Evolutionary conservation across 2,329 filamentous ascomycete genomes (phyloP).

Genomic region (Arthrinium phaeospermum): DNA sequence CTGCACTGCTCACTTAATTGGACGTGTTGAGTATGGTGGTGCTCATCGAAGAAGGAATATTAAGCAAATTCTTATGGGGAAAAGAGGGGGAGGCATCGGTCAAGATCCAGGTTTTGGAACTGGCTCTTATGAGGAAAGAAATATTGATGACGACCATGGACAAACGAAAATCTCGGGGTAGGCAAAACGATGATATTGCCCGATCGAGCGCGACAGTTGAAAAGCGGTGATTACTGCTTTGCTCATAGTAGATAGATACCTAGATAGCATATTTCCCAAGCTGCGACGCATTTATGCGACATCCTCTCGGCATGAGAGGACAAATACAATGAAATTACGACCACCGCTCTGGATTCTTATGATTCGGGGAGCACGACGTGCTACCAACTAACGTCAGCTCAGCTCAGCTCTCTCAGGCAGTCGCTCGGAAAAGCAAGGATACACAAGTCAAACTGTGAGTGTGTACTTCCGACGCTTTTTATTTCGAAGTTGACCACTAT

Average conservation of each 20-base stretch:
- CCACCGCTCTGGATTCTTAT: neutral
- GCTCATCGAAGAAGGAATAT: neutral
- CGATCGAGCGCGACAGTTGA: constrained; percentile 1
- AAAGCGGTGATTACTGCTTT: neutral
- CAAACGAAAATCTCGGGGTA: neutral
- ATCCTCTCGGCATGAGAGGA: neutral
- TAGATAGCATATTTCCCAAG: constrained; percentile 23
- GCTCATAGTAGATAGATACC: constrained; percentile 22
- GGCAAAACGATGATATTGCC: constrained; percentile 11
- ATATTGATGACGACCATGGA: constrained; percentile 8
- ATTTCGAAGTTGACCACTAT: no score
- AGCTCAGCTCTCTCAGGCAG: no score
- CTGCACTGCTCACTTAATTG: neutral
- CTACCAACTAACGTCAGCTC: no score
- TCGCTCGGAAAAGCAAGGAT: no score
- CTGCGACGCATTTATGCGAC: constrained; percentile 9
- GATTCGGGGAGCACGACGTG: no score
- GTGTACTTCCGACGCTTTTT: no score
- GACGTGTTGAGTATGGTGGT: neutral
- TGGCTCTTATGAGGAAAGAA: constrained; percentile 2
- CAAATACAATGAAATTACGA: constrained; percentile 11
- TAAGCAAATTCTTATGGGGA: neutral
- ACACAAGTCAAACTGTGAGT: no score
- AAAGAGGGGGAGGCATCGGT: neutral
- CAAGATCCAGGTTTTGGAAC: neutral